These are phyloP conservation scores for Chenopodium album DNA, from an alignment of 148 eudicot species.

Conservation along the genomic window DNA sequence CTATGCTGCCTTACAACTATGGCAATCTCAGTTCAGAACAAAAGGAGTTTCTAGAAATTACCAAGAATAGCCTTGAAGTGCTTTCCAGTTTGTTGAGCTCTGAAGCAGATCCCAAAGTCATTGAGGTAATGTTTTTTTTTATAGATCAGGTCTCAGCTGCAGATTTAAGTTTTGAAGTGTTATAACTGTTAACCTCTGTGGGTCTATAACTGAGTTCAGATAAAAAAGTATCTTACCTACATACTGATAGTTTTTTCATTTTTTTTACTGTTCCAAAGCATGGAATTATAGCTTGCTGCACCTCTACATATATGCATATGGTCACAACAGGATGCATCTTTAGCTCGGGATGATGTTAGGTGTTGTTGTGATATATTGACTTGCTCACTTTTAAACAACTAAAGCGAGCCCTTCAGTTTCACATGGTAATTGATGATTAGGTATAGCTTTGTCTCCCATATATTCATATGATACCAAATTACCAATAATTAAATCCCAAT, in stretches of 20 bases:
- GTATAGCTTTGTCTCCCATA: neutral
- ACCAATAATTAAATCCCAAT: neutral
- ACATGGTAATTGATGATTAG: neutral
- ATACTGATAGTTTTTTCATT: neutral
- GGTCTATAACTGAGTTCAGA: neutral
- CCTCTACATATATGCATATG: neutral
- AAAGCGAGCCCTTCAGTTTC: too few species aligned
- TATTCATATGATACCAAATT: neutral
- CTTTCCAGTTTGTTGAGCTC: constrained; percentile 79
- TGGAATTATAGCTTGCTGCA: neutral
- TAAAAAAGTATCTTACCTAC: neutral
- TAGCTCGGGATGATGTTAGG: too few species aligned
- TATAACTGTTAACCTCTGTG: neutral
- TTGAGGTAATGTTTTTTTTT: constrained; percentile 48
- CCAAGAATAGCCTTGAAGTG: constrained; percentile 83
- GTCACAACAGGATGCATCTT: too few species aligned
- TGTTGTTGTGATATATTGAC: neutral
- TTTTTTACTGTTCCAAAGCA: neutral
- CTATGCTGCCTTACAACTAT: constrained; percentile 33
- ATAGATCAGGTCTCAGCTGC: neutral
- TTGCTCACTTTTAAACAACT: neutral
- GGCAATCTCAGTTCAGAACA: constrained; percentile 61
- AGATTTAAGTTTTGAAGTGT: neutral
- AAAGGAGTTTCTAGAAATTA: constrained; percentile 67
- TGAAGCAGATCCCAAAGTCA: constrained; percentile 48